Percentiles rank a stretch among this genome's conserved stretches.
Evolutionary conservation across 2,329 filamentous ascomycete species (phyloP).

Genomic region (Calonectria montana): DNA sequence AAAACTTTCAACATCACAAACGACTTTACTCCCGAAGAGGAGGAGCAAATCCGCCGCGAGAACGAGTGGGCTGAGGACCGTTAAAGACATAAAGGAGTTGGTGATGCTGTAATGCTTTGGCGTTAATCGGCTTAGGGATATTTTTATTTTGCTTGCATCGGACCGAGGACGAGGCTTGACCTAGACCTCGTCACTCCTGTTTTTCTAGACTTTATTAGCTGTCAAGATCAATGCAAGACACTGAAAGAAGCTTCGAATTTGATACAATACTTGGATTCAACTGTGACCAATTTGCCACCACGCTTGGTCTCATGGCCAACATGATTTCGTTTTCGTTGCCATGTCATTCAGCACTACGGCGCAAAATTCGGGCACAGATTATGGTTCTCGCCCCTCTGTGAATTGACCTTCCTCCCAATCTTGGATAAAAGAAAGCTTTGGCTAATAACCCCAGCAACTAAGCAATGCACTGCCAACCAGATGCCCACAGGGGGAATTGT

Average conservation of each 20-base stretch:
- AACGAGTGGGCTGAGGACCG: conserved; percentile 93
- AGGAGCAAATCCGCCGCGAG: conserved; percentile 95
- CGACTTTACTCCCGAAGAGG: conserved; percentile 98
- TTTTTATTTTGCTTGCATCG: conserved; percentile 32
- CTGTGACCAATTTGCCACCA: too few relatives aligned
- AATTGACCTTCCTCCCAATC: too few relatives aligned
- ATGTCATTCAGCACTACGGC: too few relatives aligned
- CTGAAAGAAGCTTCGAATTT: conserved; percentile 2
- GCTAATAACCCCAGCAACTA: too few relatives aligned
- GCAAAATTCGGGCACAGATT: too few relatives aligned
- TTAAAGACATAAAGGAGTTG: conserved; percentile 51
- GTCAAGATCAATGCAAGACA: conserved; percentile 13
- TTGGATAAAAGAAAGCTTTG: too few relatives aligned
- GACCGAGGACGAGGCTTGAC: conserved; percentile 17
- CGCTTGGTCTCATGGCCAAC: too few relatives aligned
- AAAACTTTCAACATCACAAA: conserved; percentile 99
- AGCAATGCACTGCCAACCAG: too few relatives aligned
- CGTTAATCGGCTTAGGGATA: conserved; percentile 40
- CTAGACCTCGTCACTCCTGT: conserved; percentile 6
- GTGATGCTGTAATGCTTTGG: conserved; percentile 30
- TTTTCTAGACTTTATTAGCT: conserved; percentile 17
- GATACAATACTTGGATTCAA: conserved; percentile 10
- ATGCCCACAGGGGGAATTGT: too few relatives aligned
- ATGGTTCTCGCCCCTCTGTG: too few relatives aligned
- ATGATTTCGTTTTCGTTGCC: too few relatives aligned